Evolutionary conservation across 1,139 yeast species (phyloP), one percentile per base, ranked within the genome.

Genomic region (Sugiyamaella paludigena): DNA sequence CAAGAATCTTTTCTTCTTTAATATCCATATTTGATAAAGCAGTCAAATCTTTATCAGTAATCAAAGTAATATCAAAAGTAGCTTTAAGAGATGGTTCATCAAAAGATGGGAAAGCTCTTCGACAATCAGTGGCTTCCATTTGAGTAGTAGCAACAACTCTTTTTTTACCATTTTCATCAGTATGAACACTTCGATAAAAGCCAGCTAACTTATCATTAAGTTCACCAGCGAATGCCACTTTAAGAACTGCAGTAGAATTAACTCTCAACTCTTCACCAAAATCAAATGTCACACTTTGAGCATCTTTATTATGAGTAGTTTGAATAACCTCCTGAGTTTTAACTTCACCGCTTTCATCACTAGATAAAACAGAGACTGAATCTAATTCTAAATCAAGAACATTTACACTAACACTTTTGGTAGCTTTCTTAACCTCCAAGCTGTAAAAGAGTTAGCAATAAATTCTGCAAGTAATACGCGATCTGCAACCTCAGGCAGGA

Each of bases 51-150:
- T 74, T 70, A 48, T 76, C 77, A 37, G 84, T 76, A 27, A 80
- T 73, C 56, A 87, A 71, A 28, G 81, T 74, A 51, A 87, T 78
- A 50, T 78, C 80, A 61, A 81, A 86, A 24, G 87, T 78, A 7
- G 94, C 87, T 69, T 86, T 86, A 53, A 83, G 73, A 48, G 80
- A 77, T 27, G 95, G 95, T 65, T 86, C 94, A 65, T 85, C 94
- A 57, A 84, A 79, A 63, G 87, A 84, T 13, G 95, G 95, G 71
- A 86, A 83, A 0, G 94, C 91, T 61, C 88, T 77, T 67, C 95
- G 81, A 46, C 91, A 88, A 65, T 85, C 91, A 28, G 91, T 84
- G 31, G 95, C 86, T 69, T 86, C 95, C 77, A 86, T 84, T 69
- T 86, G 95, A 39, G 95, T 86, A 34, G 91, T 81, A 41, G 87